phyloP scores from a whole-genome alignment of 345 rosid species.

The Populus davidiana region DNA sequence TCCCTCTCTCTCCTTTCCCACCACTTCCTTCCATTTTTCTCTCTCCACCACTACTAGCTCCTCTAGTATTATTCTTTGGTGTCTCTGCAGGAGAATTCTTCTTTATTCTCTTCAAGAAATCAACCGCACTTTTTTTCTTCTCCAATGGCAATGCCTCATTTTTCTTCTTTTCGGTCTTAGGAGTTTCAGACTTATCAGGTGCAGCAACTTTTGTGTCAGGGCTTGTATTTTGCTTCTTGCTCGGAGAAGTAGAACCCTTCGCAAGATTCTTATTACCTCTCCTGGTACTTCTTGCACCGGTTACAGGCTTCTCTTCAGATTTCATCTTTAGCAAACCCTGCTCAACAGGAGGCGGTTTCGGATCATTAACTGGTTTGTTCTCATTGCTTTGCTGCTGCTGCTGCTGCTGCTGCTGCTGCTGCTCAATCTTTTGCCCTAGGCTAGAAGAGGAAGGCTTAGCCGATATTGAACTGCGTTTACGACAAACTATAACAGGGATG shows the following conservation, averaged over 20 bases:
- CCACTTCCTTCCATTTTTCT: conserved; percentile 25
- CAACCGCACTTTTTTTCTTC: conserved; percentile 63
- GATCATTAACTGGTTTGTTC: conserved; percentile 16
- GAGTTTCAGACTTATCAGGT: conserved; percentile 11
- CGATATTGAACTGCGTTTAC: conserved; percentile 48
- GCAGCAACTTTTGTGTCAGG: conserved; percentile 19
- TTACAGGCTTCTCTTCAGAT: conserved; percentile 41
- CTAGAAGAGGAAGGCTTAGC: conserved; percentile 45
- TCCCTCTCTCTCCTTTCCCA: conserved; percentile 38
- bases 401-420: neutral
- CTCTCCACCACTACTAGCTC: conserved; percentile 19
- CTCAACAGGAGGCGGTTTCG: conserved; percentile 20
- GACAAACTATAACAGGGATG: conserved; percentile 49
- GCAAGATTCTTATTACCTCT: conserved; percentile 39
- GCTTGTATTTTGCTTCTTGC: conserved; percentile 32
- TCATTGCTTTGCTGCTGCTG: conserved; percentile 9
- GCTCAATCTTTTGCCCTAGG: conserved; percentile 38
- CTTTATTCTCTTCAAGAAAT: conserved; percentile 67
- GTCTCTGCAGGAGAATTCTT: conserved; percentile 43
- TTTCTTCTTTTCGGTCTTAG: conserved; percentile 32
- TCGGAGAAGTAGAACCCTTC: conserved; percentile 2
- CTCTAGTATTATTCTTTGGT: conserved; percentile 30
- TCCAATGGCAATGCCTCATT: conserved; percentile 28
- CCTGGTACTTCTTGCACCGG: conserved; percentile 62
- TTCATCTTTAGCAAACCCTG: conserved; percentile 31